Evolutionary conservation across 139 green algal species (phyloP).

Genomic region (Mychonastes homosphaera): DNA sequence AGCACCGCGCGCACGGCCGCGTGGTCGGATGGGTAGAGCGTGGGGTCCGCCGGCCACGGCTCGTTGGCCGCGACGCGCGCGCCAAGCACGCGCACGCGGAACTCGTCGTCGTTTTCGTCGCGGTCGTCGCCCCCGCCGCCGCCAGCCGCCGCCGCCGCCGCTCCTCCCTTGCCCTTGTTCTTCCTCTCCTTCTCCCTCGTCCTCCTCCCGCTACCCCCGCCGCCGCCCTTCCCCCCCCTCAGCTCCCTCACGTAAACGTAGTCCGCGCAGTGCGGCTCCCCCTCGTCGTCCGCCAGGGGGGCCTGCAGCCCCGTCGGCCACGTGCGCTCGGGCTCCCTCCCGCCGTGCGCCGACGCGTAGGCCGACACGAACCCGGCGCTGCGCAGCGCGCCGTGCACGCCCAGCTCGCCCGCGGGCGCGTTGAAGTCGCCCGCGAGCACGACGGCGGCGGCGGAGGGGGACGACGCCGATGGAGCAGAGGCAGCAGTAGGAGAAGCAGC

Average conservation of each 20-base stretch:
- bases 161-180: not conserved
- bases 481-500: too few relatives aligned
- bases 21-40: slow-evolving; percentile 36
- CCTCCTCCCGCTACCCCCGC: too few relatives aligned
- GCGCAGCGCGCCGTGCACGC: too few relatives aligned
- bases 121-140: slow-evolving; percentile 9
- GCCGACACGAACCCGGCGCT: too few relatives aligned
- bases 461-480: too few relatives aligned
- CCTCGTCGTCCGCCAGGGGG: slow-evolving; percentile 35
- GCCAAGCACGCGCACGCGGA: not conserved
- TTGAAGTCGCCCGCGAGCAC: too few relatives aligned
- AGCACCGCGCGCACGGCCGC: slow-evolving; percentile 20
- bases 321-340: slow-evolving; percentile 26
- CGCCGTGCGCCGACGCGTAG: too few relatives aligned
- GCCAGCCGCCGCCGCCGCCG: not conserved
- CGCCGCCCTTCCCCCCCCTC: not conserved
- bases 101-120: too few relatives aligned
- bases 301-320: slow-evolving; percentile 36
- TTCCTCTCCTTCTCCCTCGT: too few relatives aligned
- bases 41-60: slow-evolving; percentile 16
- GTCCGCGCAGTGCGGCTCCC: slow-evolving; percentile 30
- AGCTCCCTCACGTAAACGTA: slow-evolving; percentile 34
- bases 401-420: too few relatives aligned
- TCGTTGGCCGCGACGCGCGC: slow-evolving; percentile 15
- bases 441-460: too few relatives aligned